Base-by-base conservation (phyloP, 1,139 yeast species). In the Nakaseomyces uthaithaninus region DNA sequence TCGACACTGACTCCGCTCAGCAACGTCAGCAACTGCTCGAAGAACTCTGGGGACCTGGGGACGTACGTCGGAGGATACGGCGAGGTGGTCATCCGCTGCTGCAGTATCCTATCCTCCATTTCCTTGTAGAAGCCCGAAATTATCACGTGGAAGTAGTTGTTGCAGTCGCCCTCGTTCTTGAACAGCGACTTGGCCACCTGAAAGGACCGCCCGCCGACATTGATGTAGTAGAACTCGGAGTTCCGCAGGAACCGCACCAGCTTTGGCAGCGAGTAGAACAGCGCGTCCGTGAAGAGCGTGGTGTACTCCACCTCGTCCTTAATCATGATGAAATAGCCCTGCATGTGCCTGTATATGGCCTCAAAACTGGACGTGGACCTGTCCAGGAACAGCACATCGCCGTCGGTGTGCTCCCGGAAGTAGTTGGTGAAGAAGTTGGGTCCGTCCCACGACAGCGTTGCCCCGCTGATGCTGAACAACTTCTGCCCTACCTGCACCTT, bases 401-500 rank as follows among this genome's bases (percentile, higher is more conserved):
- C 31, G 8, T 27, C 38, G 2, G 10, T 20, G 8, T 27, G 27
- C 12, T 23, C 14, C 31, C 59, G 57, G 47, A 71, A 71, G 48
- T 60, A 67, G 22, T 63, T 62, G 4, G 75, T 69, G 53, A 71
- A 71, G 44, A 65, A 71, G 9, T 71, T 67, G 1, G 75, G 75
- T 0, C 66, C 77, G 61, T 86, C 95, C 1, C 84, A 82, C 16
- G 87, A 80, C 31, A 86, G 60, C 11, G 94, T 83, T 1, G 89
- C 84, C 0, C 95, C 95, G 53, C 89, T 79, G 12, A 66, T 49
- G 27, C 68, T 65, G 57, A 74, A 80, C 26, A 71, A 49, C 47
- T 69, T 69, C 43, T 69, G 72, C 0, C 94, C 94, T 4, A 85
- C 78, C 55, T 80, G 84, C 19, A 86, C 71, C 7, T 78, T 69